Evolutionary conservation across 352 stramenopile genomes (phyloP).

Genomic region (Pythium scleroteichum): DNA sequence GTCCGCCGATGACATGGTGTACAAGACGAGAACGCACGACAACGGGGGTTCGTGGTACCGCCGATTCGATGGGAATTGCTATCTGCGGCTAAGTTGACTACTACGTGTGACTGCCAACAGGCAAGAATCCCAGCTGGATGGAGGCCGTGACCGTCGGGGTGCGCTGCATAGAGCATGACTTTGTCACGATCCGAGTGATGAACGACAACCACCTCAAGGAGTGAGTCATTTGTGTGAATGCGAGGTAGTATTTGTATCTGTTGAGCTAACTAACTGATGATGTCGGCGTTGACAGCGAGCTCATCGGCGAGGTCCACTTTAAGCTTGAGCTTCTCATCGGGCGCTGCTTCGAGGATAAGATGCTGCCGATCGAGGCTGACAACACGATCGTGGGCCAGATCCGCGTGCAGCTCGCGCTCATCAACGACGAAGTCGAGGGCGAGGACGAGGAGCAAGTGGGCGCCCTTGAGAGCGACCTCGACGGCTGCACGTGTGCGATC

Average conservation of each 20-base stretch:
- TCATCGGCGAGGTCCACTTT: slow-evolving; percentile 68
- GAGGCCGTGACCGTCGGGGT: slow-evolving; percentile 57
- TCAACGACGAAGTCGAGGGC: slow-evolving; percentile 79
- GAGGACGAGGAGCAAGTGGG: slow-evolving; percentile 38
- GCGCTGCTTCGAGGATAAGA: slow-evolving; percentile 72
- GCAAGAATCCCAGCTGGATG: slow-evolving; percentile 79
- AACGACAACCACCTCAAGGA: slow-evolving; percentile 81
- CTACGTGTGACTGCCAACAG: slow-evolving; percentile 19
- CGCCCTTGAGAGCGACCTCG: slow-evolving; percentile 49
- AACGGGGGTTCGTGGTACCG: slow-evolving; percentile 50
- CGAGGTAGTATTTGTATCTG: not conserved
- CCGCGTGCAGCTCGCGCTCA: slow-evolving; percentile 67
- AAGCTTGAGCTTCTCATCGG: slow-evolving; percentile 73
- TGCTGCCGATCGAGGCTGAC: slow-evolving; percentile 66
- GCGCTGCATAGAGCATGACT: slow-evolving; percentile 82
- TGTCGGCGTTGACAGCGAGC: slow-evolving; percentile 32
- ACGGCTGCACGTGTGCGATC: slow-evolving; percentile 55
- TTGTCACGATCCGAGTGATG: slow-evolving; percentile 76
- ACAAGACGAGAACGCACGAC: slow-evolving; percentile 72
- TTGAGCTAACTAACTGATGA: not conserved
- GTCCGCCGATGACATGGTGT: slow-evolving; percentile 53
- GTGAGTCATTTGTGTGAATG: slow-evolving; percentile 32
- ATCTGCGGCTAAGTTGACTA: not conserved
- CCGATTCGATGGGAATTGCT: too few relatives aligned
- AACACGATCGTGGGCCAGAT: slow-evolving; percentile 79